Conservation (phyloP, 1,139 yeast species). For the Candida mesenterica region DNA sequence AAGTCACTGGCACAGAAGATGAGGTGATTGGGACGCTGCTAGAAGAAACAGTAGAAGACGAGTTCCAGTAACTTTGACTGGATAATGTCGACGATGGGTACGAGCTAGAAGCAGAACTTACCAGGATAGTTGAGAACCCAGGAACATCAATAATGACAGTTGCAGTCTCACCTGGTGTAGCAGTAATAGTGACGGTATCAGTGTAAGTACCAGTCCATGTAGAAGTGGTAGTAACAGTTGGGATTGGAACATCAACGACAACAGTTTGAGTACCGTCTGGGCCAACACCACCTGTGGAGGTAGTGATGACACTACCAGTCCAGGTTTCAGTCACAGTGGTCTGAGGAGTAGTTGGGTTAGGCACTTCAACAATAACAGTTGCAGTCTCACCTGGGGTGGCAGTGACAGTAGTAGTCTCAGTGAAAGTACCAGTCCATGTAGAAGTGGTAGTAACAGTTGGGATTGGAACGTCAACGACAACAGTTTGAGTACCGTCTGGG, state of each 20-base stretch:
- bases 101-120: not conserved
- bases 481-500: conserved; percentile 5
- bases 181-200: conserved; percentile 6
- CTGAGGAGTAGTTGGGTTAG: conserved; percentile 12
- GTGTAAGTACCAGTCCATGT: conserved; percentile 12
- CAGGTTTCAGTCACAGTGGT: conserved; percentile 11
- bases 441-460: conserved; percentile 9
- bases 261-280: conserved; percentile 6
- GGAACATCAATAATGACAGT: conserved; percentile 6
- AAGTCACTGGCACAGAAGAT: not conserved
- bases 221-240: conserved; percentile 8
- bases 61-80: not conserved
- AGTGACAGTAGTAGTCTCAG: conserved; percentile 6
- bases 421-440: conserved; percentile 12
- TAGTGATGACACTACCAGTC: conserved; percentile 2
- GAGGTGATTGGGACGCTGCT: not conserved
- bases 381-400: conserved; percentile 8
- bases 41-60: not conserved
- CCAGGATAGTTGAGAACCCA: not conserved
- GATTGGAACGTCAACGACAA: conserved; percentile 3
- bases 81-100: not conserved
- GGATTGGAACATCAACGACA: conserved; percentile 2
- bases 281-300: not conserved
- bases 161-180: conserved; percentile 7
- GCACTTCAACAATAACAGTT: conserved; percentile 6